phyloP scores from a whole-genome alignment of 2,329 filamentous ascomycete genomes.

The Pezicula rhizophila region DNA sequence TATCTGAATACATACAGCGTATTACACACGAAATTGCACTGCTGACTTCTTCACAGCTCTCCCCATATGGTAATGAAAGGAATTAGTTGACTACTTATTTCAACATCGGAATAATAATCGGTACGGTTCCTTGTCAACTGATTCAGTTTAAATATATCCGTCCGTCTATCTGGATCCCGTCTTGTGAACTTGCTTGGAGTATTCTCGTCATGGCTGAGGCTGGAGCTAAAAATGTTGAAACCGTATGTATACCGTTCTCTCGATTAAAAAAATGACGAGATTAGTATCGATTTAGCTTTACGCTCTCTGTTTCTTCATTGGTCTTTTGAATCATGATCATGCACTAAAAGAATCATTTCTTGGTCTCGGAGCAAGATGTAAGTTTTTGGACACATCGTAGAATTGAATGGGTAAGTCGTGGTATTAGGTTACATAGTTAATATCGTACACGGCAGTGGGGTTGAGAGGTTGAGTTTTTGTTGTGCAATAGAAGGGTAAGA shows the following conservation, averaged over 20 bases:
- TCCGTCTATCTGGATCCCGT: slow-evolving; percentile 34
- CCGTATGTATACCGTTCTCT: background rate
- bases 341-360: too few relatives aligned
- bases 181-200: slow-evolving; percentile 29
- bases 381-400: too few relatives aligned
- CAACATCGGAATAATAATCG: slow-evolving; percentile 49
- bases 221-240: slow-evolving; percentile 24
- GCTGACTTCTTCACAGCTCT: slow-evolving; percentile 13
- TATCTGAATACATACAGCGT: background rate
- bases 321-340: slow-evolving; percentile 11
- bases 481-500: too few relatives aligned
- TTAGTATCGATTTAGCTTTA: background rate
- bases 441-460: too few relatives aligned
- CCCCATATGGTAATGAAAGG: slow-evolving; percentile 31
- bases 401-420: too few relatives aligned
- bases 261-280: background rate
- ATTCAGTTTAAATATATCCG: slow-evolving; percentile 28
- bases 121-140: slow-evolving; percentile 29
- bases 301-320: slow-evolving; percentile 34
- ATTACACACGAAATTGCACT: background rate
- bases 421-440: too few relatives aligned
- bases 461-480: too few relatives aligned
- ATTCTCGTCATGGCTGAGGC: slow-evolving; percentile 26
- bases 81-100: slow-evolving; percentile 34
- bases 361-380: too few relatives aligned